A percentile compares a stretch with the other conserved stretches of the same genome.
Conservation (phyloP, 2,329 filamentous ascomycete genomes). For the Meredithiella fracta region DNA sequence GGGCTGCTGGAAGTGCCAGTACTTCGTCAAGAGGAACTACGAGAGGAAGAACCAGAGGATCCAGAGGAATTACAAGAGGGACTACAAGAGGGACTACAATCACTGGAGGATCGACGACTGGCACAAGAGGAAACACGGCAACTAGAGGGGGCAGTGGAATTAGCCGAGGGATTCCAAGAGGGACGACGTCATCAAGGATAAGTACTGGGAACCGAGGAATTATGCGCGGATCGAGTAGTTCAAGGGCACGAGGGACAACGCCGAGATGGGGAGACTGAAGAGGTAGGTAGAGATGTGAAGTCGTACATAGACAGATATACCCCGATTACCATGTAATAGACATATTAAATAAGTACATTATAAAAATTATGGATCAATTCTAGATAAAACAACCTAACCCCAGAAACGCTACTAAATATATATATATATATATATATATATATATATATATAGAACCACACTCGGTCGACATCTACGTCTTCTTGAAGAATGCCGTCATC, state of each 20-base stretch:
- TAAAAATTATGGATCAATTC: too few species aligned
- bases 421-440: neutral
- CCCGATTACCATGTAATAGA: too few species aligned
- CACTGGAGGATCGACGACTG: too few species aligned
- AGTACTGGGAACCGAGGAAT: constrained; percentile 22
- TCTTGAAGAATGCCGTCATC: constrained; percentile 84
- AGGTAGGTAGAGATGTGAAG: neutral
- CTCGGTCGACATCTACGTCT: constrained; percentile 27
- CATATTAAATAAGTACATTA: too few species aligned
- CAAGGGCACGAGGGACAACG: constrained; percentile 3
- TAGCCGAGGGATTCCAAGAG: constrained; percentile 16
- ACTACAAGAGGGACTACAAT: neutral
- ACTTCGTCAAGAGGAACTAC: neutral
- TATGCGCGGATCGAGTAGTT: constrained; percentile 18
- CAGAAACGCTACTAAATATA: neutral
- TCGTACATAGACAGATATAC: too few species aligned
- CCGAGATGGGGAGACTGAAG: neutral
- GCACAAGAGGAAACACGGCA: neutral
- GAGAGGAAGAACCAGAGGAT: neutral
- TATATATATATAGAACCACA: neutral
- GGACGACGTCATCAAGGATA: constrained; percentile 15
- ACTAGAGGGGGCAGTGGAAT: constrained; percentile 2
- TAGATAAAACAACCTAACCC: neutral
- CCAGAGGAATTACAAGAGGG: neutral
- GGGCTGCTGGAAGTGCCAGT: constrained; percentile 17